Percentiles rank a stretch among this genome's conserved stretches.
phyloP scores from a whole-genome alignment of 192 early-diverging fungal species.

The Borealophlyctis nickersoniae region DNA sequence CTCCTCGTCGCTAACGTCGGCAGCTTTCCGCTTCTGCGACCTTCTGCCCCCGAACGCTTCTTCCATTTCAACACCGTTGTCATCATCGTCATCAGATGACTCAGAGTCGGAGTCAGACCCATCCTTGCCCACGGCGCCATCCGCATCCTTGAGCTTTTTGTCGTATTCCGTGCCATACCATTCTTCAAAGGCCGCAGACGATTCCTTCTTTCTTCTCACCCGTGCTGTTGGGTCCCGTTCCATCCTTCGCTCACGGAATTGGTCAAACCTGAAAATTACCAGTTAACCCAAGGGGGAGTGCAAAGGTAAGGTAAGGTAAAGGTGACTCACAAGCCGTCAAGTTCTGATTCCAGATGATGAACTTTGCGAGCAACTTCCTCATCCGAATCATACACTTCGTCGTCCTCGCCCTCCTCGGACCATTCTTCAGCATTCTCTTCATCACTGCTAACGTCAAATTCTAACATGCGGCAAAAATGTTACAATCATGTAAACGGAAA shows the following conservation, averaged over 20 bases:
- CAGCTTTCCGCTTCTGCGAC: slow-evolving; percentile 39
- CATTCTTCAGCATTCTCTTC: slow-evolving; percentile 34
- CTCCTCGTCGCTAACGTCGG: slow-evolving; percentile 38
- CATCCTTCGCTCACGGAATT: slow-evolving; percentile 68
- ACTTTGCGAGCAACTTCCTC: slow-evolving; percentile 49
- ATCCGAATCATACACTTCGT: slow-evolving; percentile 42
- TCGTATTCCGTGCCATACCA: slow-evolving; percentile 58
- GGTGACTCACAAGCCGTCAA: slow-evolving; percentile 62
- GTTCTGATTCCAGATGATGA: slow-evolving; percentile 29
- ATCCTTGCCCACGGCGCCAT: slow-evolving; percentile 40
- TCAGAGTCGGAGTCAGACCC: slow-evolving; percentile 31
- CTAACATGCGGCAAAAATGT: no score
- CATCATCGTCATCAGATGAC: slow-evolving; percentile 12
- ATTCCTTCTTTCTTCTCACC: slow-evolving; percentile 67
- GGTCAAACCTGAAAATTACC: slow-evolving; percentile 56
- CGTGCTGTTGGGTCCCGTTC: slow-evolving; percentile 73
- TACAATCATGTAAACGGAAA: no score
- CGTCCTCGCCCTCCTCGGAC: slow-evolving; percentile 42
- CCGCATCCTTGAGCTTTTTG: slow-evolving; percentile 39
- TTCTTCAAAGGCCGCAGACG: slow-evolving; percentile 53
- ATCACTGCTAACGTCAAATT: slow-evolving; percentile 32
- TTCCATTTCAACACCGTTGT: slow-evolving; percentile 52
- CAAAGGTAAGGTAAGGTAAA: background rate
- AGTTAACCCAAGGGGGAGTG: slow-evolving; percentile 1
- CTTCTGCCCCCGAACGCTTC: slow-evolving; percentile 27